These are phyloP conservation scores for Phytophthora europaea DNA, from an alignment of 352 stramenopile species.

Conservation along the genomic window DNA sequence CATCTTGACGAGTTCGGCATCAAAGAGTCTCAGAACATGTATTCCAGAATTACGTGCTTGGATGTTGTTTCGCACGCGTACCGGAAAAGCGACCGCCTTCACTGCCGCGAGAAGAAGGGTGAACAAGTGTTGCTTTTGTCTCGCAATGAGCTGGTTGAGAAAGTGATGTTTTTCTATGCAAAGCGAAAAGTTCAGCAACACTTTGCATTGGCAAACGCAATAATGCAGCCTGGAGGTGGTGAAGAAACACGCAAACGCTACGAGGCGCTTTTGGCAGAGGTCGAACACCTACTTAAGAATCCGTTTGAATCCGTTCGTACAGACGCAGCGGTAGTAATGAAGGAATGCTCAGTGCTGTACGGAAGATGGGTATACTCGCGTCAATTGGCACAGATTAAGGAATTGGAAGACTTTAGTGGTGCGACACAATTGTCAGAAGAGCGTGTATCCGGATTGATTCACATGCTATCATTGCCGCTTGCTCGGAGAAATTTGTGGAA, in stretches of 20 bases:
- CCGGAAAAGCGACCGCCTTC: conserved; percentile 25
- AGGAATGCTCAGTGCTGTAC: conserved; percentile 63
- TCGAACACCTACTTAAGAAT: conserved; percentile 65
- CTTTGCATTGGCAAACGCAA: conserved; percentile 63
- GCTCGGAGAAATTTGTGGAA: conserved; percentile 63
- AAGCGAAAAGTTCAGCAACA: conserved; percentile 72
- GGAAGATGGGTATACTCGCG: conserved; percentile 61
- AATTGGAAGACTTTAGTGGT: conserved; percentile 50
- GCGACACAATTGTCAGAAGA: conserved; percentile 55
- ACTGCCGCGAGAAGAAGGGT: conserved; percentile 7
- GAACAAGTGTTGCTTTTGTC: conserved; percentile 54
- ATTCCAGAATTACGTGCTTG: conserved; percentile 56
- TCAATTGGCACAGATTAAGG: conserved; percentile 51
- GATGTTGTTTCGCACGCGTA: conserved; percentile 65
- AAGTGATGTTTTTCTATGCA: conserved; percentile 67
- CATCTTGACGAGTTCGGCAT: conserved; percentile 49
- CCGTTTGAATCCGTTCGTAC: conserved; percentile 64
- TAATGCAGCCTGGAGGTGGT: conserved; percentile 38
- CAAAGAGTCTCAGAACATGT: conserved; percentile 63
- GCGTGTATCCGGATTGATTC: conserved; percentile 38
- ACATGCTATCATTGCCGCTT: conserved; percentile 54
- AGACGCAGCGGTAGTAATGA: conserved; percentile 54
- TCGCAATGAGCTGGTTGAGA: conserved; percentile 79
- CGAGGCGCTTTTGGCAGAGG: conserved; percentile 53
- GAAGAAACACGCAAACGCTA: conserved; percentile 40